Evolutionary conservation across 257 asterid species (phyloP).

Genomic region (Penstemon newberryi): DNA sequence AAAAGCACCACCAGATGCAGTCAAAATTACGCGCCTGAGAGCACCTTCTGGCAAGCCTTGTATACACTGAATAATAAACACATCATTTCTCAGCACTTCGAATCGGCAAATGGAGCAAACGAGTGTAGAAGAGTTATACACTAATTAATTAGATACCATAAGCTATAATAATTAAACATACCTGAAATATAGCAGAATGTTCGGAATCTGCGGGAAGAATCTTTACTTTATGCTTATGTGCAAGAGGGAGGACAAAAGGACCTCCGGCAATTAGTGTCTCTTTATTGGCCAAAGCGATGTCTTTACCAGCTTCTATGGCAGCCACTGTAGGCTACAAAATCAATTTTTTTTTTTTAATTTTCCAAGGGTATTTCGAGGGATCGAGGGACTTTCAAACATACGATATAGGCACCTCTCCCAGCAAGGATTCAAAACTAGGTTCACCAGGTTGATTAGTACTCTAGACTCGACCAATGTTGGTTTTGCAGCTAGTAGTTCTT

Average conservation of each 20-base stretch:
- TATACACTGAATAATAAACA: constrained; percentile 64
- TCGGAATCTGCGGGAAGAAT: constrained; percentile 99
- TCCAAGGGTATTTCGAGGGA: too few species aligned
- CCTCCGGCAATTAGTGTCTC: constrained; percentile 98
- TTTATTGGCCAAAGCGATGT: constrained; percentile 96
- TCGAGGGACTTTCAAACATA: too few species aligned
- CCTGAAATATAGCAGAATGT: constrained; percentile 99
- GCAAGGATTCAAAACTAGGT: too few species aligned
- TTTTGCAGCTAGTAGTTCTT: too few species aligned
- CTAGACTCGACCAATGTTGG: too few species aligned
- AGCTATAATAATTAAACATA: constrained; percentile 23
- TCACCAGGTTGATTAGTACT: too few species aligned
- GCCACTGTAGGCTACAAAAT: constrained; percentile 87
- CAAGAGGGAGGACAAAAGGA: constrained; percentile 97
- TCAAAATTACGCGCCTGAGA: constrained; percentile 86
- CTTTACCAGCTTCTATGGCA: constrained; percentile 97
- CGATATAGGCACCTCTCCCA: too few species aligned
- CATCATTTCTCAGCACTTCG: constrained; percentile 24
- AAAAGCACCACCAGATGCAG: constrained; percentile 98
- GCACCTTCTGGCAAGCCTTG: constrained; percentile 99
- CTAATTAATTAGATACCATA: not conserved
- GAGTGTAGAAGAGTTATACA: not conserved
- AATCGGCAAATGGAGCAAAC: not conserved
- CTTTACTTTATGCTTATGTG: constrained; percentile 90
- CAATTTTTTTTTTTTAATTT: not conserved